Base-by-base conservation (phyloP, 345 rosid species). In the Erodium maritimum region DNA sequence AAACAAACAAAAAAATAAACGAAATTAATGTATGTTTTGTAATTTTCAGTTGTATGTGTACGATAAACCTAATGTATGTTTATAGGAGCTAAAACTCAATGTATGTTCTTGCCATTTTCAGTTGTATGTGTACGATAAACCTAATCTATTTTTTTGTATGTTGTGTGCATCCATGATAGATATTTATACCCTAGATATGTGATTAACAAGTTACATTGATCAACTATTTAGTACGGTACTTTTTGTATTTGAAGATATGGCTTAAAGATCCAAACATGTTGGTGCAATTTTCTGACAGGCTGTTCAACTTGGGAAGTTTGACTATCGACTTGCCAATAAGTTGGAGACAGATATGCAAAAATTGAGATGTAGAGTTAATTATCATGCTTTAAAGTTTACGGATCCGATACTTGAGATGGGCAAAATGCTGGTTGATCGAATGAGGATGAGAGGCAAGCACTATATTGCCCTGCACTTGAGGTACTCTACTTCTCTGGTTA, bases 331-430 rank as follows among this genome's bases (percentile, higher is more conserved):
- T 2, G 78, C 97, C 60, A 94, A 94, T 77, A 94, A 70, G 73
- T 70, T 94, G 82, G 80, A 77, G 67, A 72, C 84, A 19, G 90
- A 90, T 54, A 61, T 94, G 69, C 99, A 94, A 70, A 89, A 89
- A 71, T 67, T 94, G 76, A 84, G 99, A 71, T 94, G 99, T 68
- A 81, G 96, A 80, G 99, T 87, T 50, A 94, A 94, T 63, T 90
- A 85, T 62, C 88, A 90, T 56, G 95, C 96, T 55, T 79, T 94
- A 50, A 85, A 76, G 83, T 94, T 94, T 69, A 86, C 95, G 18
- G 77, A 81, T 72, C 80, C 96, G 64, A 90, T 94, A 64, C 77
- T 59, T 58, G 64, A 69, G 71, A 85, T 87, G 99, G 97, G 97
- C 1, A 73, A 79, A 55, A 74, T 60, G 63, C 68, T 94, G 63